Conservation (phyloP, 257 asterid species). For the Catharanthus roseus region DNA sequence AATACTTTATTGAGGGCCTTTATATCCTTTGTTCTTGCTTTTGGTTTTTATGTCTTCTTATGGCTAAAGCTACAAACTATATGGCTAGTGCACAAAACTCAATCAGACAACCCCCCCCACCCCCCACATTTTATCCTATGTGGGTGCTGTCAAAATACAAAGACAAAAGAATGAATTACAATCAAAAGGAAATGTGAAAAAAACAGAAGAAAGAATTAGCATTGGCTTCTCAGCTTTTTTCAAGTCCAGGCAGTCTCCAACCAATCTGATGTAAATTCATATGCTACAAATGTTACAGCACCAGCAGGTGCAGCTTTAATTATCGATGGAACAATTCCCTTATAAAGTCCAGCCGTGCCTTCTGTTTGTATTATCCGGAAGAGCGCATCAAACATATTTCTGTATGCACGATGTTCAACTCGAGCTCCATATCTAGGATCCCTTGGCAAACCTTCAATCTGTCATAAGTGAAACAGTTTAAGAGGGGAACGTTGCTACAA, state of each 20-base stretch:
- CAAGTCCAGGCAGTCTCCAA: slow-evolving; percentile 54
- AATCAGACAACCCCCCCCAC: too few species aligned
- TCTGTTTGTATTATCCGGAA: slow-evolving; percentile 44
- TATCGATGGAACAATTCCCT: slow-evolving; percentile 87
- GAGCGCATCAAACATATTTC: slow-evolving; percentile 66
- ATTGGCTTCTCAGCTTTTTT: slow-evolving; percentile 10
- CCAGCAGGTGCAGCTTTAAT: slow-evolving; percentile 96
- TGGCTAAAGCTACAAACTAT: neutral
- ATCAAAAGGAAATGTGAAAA: neutral
- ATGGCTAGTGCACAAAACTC: neutral
- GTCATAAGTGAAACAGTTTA: slow-evolving; percentile 8
- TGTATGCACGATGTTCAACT: slow-evolving; percentile 62
- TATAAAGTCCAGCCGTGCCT: slow-evolving; percentile 82
- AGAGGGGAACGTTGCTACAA: neutral
- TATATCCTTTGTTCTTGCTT: neutral
- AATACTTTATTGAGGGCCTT: too few species aligned
- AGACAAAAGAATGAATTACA: slow-evolving; percentile 6
- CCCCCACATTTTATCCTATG: neutral
- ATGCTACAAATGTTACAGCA: slow-evolving; percentile 94
- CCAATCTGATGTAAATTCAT: slow-evolving; percentile 75
- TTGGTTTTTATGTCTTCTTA: neutral
- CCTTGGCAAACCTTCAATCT: slow-evolving; percentile 84
- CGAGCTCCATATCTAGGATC: slow-evolving; percentile 87
- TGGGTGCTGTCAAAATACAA: neutral
- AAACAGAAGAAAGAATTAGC: slow-evolving; percentile 2